Base-by-base conservation (phyloP, 805 yeast genomes). In the Saccharomyces mikatae region DNA sequence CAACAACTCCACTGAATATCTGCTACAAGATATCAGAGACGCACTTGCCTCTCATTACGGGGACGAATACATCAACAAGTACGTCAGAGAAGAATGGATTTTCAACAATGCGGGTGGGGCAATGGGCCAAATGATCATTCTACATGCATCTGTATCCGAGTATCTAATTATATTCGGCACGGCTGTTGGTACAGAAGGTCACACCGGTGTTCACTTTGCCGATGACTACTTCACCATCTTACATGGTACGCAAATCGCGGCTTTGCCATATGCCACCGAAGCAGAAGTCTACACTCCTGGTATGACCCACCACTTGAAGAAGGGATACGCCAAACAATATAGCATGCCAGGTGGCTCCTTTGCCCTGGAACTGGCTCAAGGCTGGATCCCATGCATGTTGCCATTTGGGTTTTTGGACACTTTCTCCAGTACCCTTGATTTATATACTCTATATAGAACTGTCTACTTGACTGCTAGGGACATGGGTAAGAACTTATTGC, bases 21-120 rank as follows among this genome's bases (percentile, higher is more conserved):
- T 91, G 55, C 74, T 91, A 70, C 67, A 74, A 21, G 87, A 80
- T 50, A 73, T 92, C 57, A 80, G 87, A 32, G 76, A 77, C 2
- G 76, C 72, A 32, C 68, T 91, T 56, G 76, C 83, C 57, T 74
- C 70, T 2, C 80, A 76, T 48, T 94, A 94, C 69, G 96, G 96
- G 11, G 83, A 81, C 6, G 80, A 81, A 28, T 67, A 79, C 60
- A 80, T 92, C 71, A 88, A 88, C 71, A 83, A 82, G 59, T 77
- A 86, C 60, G 81, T 84, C 68, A 75, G 77, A 51, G 86, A 87
- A 52, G 92, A 91, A 60, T 94, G 98, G 98, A 86, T 94, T 51
- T 92, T 84, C 80, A 94, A 94, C 79, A 89, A 89, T 64, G 99
- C 99, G 3, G 99, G 99, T 53, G 96, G 96, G 62, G 98, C 99